Conservation (phyloP, 2,329 filamentous ascomycete species). For the Venturia aucupariae region DNA sequence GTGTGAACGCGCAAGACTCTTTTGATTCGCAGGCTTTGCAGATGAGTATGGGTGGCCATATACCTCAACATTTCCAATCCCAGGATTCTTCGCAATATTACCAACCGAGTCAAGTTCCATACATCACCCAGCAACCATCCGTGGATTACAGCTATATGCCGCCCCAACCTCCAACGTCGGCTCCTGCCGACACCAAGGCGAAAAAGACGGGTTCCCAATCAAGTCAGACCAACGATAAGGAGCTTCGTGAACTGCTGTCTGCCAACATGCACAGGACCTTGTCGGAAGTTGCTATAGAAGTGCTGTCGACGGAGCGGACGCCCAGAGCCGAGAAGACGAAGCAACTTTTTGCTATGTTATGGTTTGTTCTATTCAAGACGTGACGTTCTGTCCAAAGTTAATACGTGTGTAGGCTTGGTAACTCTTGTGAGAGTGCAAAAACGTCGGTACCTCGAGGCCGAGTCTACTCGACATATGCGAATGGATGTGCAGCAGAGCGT, state of each 20-base stretch:
- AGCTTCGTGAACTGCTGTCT: conserved; percentile 67
- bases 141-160: conserved; percentile 1
- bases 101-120: not conserved
- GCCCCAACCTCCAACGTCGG: not conserved
- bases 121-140: not conserved
- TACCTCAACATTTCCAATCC: not conserved
- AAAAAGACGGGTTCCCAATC: conserved; percentile 53
- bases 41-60: conserved; percentile 1
- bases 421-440: conserved; percentile 63
- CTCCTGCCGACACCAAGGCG: conserved; percentile 5
- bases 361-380: conserved; percentile 47
- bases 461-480: conserved; percentile 93
- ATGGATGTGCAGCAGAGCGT: conserved; percentile 81
- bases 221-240: conserved; percentile 70
- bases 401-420: conserved; percentile 53
- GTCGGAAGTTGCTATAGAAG: conserved; percentile 63
- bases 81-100: conserved; percentile 5
- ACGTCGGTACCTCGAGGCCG: conserved; percentile 84
- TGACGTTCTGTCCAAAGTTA: conserved; percentile 18
- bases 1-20: not conserved
- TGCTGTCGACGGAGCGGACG: conserved; percentile 70
- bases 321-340: conserved; percentile 75
- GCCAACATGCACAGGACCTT: conserved; percentile 58
- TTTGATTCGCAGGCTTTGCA: conserved; percentile 2
- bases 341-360: conserved; percentile 82